These are phyloP conservation scores for Didymosphaeria variabile DNA, from an alignment of 2,329 filamentous ascomycete genomes.

Conservation along the genomic window DNA sequence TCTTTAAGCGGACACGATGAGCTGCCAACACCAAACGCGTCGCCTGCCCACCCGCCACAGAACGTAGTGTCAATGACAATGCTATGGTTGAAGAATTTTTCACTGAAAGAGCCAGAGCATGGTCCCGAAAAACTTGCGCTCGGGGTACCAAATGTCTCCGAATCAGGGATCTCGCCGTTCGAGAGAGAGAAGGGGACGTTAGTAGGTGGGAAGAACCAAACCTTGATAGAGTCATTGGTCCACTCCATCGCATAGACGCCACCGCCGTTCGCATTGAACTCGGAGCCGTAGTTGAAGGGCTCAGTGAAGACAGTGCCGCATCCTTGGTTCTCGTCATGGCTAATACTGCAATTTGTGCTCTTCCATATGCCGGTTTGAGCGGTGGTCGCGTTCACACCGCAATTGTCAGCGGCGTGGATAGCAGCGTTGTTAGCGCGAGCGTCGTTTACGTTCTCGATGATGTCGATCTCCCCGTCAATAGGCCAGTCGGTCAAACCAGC, in stretches of 20 bases:
- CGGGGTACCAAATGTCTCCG: slow-evolving; percentile 70
- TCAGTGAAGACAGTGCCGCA: slow-evolving; percentile 30
- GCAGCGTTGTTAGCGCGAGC: slow-evolving; percentile 50
- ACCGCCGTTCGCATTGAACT: slow-evolving; percentile 44
- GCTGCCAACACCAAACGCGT: slow-evolving; percentile 20
- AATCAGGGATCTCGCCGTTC: slow-evolving; percentile 60
- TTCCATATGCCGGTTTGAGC: slow-evolving; percentile 57
- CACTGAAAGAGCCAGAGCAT: slow-evolving; percentile 34
- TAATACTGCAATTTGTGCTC: slow-evolving; percentile 56
- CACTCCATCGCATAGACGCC: slow-evolving; percentile 62
- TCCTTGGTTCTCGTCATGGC: slow-evolving; percentile 38
- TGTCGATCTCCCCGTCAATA: slow-evolving; percentile 48
- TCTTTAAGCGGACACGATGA: slow-evolving; percentile 58
- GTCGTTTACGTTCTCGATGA: slow-evolving; percentile 55
- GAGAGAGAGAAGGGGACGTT: slow-evolving; percentile 60
- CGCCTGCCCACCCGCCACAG: slow-evolving; percentile 58
- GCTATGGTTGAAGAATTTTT: slow-evolving; percentile 72
- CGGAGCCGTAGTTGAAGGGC: slow-evolving; percentile 33
- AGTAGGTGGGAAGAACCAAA: slow-evolving; percentile 80
- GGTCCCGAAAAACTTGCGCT: slow-evolving; percentile 68
- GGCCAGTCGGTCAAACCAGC: slow-evolving; percentile 47
- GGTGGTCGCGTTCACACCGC: slow-evolving; percentile 40
- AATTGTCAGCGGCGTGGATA: slow-evolving; percentile 53
- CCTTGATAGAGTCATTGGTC: slow-evolving; percentile 72
- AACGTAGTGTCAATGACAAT: slow-evolving; percentile 83